Evolutionary conservation across 768 basidiomycete species (phyloP), one percentile per base, ranked within the genome.

Genomic region (Tulasnella calospora): DNA sequence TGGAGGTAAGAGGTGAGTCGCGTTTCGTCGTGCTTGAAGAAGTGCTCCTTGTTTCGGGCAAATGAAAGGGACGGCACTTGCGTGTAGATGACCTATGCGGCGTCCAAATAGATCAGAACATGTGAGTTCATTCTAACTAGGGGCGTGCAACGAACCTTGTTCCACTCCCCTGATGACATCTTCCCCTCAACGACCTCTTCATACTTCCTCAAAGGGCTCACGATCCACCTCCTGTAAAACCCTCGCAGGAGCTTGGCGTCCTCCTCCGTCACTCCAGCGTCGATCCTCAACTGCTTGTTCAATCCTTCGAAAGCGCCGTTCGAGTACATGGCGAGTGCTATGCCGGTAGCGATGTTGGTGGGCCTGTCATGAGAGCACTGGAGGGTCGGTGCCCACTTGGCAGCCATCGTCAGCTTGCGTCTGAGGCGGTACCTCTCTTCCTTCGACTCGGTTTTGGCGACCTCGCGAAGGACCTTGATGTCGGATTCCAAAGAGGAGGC

Each of bases 361-460:
- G 87, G 84, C 13, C 88, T 86, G 81, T 93, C 92, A 77, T 92
- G 92, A 4, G 89, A 86, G 3, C 85, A 84, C 4, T 83, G 86
- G 17, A 89, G 89, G 2, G 89, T 88, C 0, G 92, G 92, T 0
- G 91, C 91, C 92, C 92, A 93, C 83, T 93, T 94, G 1, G 87
- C 87, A 0, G 88, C 90, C 21, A 92, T 87, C 80, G 82, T 73
- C 46, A 80, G 30, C 19, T 46, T 46, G 38, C 69, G 46, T 41
- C 44, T 70, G 44, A 72, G 69, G 1, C 69, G 61, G 10, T 15
- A 3, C 71, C 83, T 80, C 12, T 82, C 80, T 33, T 71, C 79
- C 55, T 73, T 79, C 23, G n/a, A n/a, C 19, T 15, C 7, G 55
- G 84, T 83, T 0, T 80, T 80, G 1, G 85, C 81, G 30, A 90